Base-by-base conservation (phyloP, 768 basidiomycete genomes). In the Trichaptum fuscoviolaceum region DNA sequence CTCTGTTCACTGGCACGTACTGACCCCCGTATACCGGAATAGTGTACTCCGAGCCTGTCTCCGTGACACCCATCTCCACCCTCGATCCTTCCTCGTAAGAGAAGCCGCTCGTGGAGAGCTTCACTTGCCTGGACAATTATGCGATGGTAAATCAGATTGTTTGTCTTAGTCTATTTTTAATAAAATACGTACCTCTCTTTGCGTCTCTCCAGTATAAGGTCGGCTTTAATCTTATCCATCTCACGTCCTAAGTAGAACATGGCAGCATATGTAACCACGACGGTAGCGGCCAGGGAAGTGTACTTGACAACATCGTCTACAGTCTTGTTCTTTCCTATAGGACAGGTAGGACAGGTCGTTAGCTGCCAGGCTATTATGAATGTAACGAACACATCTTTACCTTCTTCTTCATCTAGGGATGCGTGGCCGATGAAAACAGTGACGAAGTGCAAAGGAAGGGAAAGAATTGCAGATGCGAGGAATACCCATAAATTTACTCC, bases 351-450 rank as follows among this genome's bases (percentile, higher is more conserved):
- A 36, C 35, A 36, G 7, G n/a, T n/a, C 35, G 42, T 52, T 20
- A 52, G 42, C 20, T 52, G 4, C 15, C 3, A 52, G 42, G 10
- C 42, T 52, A 15, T 52, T 12, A 12, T 20, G 12, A 52, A 12
- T 52, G 2, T 15, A 12, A 52, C 5, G 20, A 12, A 52, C 3
- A 62, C 25, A 60, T 18, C 17, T n/a, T 4, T 23, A 61, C 26
- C 60, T 26, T 57, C 62, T 36, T 59, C 66, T 59, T 36, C 23
- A 15, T 66, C 62, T 1, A 23, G 57, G 0, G 74, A 24, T 7
- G 71, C 65, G 62, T 73, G 76, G n/a, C 82, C 82, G 58, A 81
- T 72, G 67, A 82, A 83, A 10, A 83, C 82, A n/a, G 78, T 75
- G 34, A 77, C 74, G 35, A 84, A 74, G 74, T 83, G 81, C 68